Percentiles rank a stretch among this genome's conserved stretches.
phyloP scores from a whole-genome alignment of 306 rosid species.

The Rubus parviflorus region DNA sequence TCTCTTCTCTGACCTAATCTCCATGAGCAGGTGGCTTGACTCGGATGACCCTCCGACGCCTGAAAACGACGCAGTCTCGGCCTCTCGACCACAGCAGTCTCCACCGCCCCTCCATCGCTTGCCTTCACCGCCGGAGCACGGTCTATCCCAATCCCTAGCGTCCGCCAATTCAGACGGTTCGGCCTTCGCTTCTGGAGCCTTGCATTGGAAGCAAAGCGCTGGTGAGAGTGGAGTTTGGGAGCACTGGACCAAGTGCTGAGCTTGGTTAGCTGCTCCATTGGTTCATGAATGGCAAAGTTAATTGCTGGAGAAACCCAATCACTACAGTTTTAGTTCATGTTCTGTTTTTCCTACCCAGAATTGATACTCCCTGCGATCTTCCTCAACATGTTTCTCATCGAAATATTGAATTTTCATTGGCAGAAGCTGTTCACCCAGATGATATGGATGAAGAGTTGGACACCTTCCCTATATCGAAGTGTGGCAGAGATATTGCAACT shows the following conservation, averaged over 20 bases:
- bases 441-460: conserved; percentile 74
- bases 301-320: conserved; percentile 66
- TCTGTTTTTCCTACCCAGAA: conserved; percentile 66
- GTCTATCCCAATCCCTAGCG: background rate
- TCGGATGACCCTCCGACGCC: conserved; percentile 51
- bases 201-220: background rate
- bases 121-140: conserved; percentile 5
- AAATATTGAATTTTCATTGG: conserved; percentile 75
- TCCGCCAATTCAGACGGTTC: background rate
- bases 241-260: conserved; percentile 7
- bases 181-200: background rate
- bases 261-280: conserved; percentile 11
- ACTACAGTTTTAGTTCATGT: conserved; percentile 71
- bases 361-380: conserved; percentile 68
- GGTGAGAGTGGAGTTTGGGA: conserved; percentile 1
- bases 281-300: conserved; percentile 39
- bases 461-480: conserved; percentile 76
- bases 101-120: conserved; percentile 19
- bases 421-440: conserved; percentile 69
- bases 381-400: conserved; percentile 84
- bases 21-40: conserved; percentile 64
- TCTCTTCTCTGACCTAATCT: conserved; percentile 58
- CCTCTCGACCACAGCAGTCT: conserved; percentile 27
- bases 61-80: conserved; percentile 45
- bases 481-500: conserved; percentile 65